Evolutionary conservation across 805 yeast genomes (phyloP).

Genomic region (Tanozyma kutaoensis): DNA sequence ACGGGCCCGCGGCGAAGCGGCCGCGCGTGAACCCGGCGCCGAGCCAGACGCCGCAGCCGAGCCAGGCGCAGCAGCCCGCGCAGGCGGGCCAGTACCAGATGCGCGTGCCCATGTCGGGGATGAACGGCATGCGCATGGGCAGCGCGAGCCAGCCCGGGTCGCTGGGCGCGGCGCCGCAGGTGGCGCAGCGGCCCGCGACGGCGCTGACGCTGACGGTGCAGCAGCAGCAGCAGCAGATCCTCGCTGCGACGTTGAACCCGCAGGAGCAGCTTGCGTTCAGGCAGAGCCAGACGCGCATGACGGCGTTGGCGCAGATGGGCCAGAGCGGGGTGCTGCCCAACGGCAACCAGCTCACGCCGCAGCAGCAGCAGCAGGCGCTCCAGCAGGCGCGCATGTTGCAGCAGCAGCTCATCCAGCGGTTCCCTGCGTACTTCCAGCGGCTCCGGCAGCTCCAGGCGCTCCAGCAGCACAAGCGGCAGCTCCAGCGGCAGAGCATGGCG

Average conservation of each 20-base stretch:
- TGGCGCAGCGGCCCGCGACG: slow-evolving; percentile 4
- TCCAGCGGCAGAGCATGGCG: slow-evolving; percentile 7
- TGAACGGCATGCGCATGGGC: slow-evolving; percentile 3
- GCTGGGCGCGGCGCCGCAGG: slow-evolving; percentile 1
- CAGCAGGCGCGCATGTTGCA: slow-evolving; percentile 26
- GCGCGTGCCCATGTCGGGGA: slow-evolving; percentile 4
- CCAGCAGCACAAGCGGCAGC: slow-evolving; percentile 11
- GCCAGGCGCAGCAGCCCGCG: slow-evolving; percentile 1
- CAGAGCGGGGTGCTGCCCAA: slow-evolving; percentile 30
- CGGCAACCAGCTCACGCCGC: slow-evolving; percentile 24
- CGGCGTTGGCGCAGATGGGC: slow-evolving; percentile 27
- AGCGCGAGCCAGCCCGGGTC: slow-evolving; percentile 3
- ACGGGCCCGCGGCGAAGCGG: background rate
- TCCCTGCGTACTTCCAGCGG: slow-evolving; percentile 23
- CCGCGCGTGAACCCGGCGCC: background rate
- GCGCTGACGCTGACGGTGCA: slow-evolving; percentile 12
- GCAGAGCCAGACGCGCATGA: slow-evolving; percentile 25
- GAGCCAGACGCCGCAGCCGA: background rate
- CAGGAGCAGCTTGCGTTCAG: slow-evolving; percentile 29
- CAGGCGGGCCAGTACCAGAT: slow-evolving; percentile 1
- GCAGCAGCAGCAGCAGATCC: slow-evolving; percentile 32
- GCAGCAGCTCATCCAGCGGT: slow-evolving; percentile 22
- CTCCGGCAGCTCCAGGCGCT: slow-evolving; percentile 21
- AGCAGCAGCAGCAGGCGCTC: slow-evolving; percentile 30
- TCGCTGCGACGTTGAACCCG: slow-evolving; percentile 24